These are phyloP conservation scores for Mucor racemosus DNA, from an alignment of 371 early-diverging fungal species.

Conservation along the genomic window DNA sequence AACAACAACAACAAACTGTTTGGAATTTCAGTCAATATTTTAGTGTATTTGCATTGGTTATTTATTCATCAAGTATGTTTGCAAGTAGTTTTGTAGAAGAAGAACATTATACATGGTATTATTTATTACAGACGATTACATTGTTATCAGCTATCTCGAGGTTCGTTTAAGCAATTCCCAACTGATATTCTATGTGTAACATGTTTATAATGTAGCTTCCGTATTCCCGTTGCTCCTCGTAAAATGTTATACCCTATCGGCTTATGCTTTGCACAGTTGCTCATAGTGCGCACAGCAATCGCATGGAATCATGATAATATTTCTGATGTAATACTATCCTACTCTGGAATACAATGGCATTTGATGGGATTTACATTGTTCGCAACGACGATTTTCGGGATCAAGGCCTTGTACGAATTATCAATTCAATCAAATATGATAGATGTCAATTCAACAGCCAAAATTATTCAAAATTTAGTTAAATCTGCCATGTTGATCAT, in stretches of 20 bases:
- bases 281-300: slow-evolving; percentile 15
- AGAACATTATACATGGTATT: slow-evolving; percentile 81
- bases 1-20: neutral
- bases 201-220: slow-evolving; percentile 1
- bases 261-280: slow-evolving; percentile 11
- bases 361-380: slow-evolving; percentile 23
- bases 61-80: slow-evolving; percentile 63
- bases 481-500: slow-evolving; percentile 21
- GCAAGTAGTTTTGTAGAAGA: slow-evolving; percentile 82
- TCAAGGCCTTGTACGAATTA: slow-evolving; percentile 7
- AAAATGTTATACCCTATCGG: neutral
- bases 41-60: slow-evolving; percentile 33
- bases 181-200: neutral
- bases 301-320: slow-evolving; percentile 17
- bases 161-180: slow-evolving; percentile 26
- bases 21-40: slow-evolving; percentile 31
- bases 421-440: slow-evolving; percentile 12
- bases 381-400: neutral
- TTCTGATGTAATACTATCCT: slow-evolving; percentile 2
- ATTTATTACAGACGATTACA: slow-evolving; percentile 63
- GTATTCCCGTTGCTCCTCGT: slow-evolving; percentile 5
- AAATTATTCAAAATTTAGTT: slow-evolving; percentile 30
- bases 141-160: slow-evolving; percentile 50
- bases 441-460: slow-evolving; percentile 31
- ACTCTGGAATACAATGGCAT: slow-evolving; percentile 24